Base-by-base conservation (phyloP, 2,329 filamentous ascomycete species). In the Diaporthe capsici region DNA sequence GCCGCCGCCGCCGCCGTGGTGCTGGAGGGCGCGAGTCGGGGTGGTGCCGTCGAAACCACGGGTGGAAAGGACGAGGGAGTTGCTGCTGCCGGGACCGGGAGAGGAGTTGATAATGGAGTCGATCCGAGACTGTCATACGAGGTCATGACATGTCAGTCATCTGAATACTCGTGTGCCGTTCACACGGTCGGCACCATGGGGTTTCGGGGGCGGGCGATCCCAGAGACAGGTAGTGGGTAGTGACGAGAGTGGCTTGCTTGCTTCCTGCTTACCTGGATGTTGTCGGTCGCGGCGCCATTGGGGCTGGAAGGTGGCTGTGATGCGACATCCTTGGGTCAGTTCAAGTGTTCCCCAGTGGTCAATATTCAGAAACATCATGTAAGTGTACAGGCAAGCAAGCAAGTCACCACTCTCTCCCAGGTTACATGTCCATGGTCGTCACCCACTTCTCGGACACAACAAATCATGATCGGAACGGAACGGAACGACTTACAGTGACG, bases 401-500 rank as follows among this genome's bases (percentile, higher is more conserved):
- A 74, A 63, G 70, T n/a, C 51, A 44, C 37, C 20, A n/a, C n/a
- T 44, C 58, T 44, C 58, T 17, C 20, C 58, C 25, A 65, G 8
- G n/a, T 13, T 13, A 73, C 25, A 44, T 68, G 31, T 47, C 25
- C 25, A 34, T 37, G 34, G 55, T 13, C 25, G 22, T 49, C 37
- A n/a, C 12, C 44, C 10, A 73, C 3, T 31, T 15, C n/a, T 31
- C 22, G 22, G 22, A 28, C 10, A 3, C 49, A 47, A 34, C n/a
- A 5, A 57, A 57, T n/a, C 17, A 39, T 15, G 22, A 15, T 15
- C 20, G 44, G 22, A 42, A 7, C 22, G 20, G 28, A 20, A 53
- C 8, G 20, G 31, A 20, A 53, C 8, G 71, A 82, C 87, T 81
- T 82, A 88, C 87, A 82, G 84, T 84, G 37, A 85, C 44, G 10